Evolutionary conservation across 2,329 filamentous ascomycete species (phyloP).

Genomic region (Ophiostoma triangulosporum): DNA sequence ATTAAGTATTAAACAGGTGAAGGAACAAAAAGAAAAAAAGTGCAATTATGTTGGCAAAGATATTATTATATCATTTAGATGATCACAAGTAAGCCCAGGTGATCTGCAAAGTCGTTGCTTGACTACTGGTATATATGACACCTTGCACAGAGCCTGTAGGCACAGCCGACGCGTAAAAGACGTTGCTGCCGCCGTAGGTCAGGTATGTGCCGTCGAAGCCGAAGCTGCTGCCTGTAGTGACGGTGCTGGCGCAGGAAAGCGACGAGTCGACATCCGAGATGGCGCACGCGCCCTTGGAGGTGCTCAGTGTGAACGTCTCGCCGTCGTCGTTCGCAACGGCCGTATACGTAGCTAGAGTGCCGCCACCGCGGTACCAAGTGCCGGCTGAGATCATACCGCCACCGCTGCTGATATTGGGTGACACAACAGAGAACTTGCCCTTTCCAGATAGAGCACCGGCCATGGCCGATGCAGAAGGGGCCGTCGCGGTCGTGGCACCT

Average conservation of each 20-base stretch:
- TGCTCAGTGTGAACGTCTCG: conserved; percentile 14
- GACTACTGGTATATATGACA: conserved; percentile 14
- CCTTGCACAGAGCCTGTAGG: conserved; percentile 16
- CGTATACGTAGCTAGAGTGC: conserved; percentile 18
- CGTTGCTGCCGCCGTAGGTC: conserved; percentile 13
- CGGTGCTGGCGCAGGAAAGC: conserved; percentile 13
- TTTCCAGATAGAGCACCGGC: conserved; percentile 6
- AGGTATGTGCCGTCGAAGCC: conserved; percentile 18
- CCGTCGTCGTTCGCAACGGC: conserved; percentile 15
- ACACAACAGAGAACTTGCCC: conserved; percentile 9
- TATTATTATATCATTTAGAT: neutral
- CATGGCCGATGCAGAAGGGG: neutral
- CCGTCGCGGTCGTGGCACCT: neutral
- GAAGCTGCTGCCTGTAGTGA: conserved; percentile 13
- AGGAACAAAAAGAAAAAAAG: neutral
- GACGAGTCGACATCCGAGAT: conserved; percentile 10
- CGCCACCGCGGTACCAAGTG: conserved; percentile 18
- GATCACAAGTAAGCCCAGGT: conserved; percentile 11
- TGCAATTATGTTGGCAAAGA: neutral
- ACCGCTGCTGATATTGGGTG: conserved; percentile 6
- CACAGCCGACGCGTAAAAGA: conserved; percentile 15
- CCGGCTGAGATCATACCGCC: conserved; percentile 17
- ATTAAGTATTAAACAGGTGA: neutral
- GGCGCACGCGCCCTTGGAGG: conserved; percentile 17
- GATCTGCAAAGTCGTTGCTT: conserved; percentile 15